Conservation (phyloP, 2,329 filamentous ascomycete genomes). For the Penicillium olsonii region DNA sequence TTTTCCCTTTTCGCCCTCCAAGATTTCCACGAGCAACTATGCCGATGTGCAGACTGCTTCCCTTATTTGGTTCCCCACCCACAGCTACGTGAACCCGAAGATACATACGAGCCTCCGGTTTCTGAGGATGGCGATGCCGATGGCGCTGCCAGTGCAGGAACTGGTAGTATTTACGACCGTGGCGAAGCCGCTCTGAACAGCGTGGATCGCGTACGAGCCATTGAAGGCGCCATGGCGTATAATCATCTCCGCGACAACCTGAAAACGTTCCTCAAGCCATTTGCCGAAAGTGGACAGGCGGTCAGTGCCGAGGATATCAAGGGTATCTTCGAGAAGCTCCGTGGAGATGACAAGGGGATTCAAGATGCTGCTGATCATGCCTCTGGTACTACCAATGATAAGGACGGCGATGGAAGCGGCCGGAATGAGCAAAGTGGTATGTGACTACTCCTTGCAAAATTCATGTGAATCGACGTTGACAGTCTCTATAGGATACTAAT, state of each 20-base stretch:
- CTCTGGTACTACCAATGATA: slow-evolving; percentile 29
- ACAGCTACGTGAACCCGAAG: slow-evolving; percentile 90
- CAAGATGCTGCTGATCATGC: slow-evolving; percentile 61
- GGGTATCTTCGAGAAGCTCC: slow-evolving; percentile 88
- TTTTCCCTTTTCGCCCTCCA: slow-evolving; percentile 83
- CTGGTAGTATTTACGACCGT: slow-evolving; percentile 81
- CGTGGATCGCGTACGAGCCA: slow-evolving; percentile 87
- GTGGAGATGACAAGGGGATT: slow-evolving; percentile 80
- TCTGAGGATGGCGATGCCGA: slow-evolving; percentile 64
- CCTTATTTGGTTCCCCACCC: slow-evolving; percentile 68
- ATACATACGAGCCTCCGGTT: slow-evolving; percentile 87
- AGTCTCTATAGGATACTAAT: slow-evolving; percentile 15
- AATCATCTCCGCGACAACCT: slow-evolving; percentile 94
- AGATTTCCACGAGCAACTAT: slow-evolving; percentile 78
- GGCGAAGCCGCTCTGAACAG: slow-evolving; percentile 90
- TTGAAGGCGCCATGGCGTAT: slow-evolving; percentile 97
- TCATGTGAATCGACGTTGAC: neutral
- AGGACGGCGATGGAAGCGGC: slow-evolving; percentile 32
- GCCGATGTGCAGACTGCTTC: slow-evolving; percentile 81
- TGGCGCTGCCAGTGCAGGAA: slow-evolving; percentile 58
- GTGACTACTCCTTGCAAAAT: slow-evolving; percentile 13
- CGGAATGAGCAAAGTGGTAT: slow-evolving; percentile 52
- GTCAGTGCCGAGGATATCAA: slow-evolving; percentile 97
- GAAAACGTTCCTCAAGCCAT: slow-evolving; percentile 91
- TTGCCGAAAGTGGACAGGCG: slow-evolving; percentile 83